Conservation (phyloP, 225 moss, liverwort and hornwort species). For the Lunularia cruciata region DNA sequence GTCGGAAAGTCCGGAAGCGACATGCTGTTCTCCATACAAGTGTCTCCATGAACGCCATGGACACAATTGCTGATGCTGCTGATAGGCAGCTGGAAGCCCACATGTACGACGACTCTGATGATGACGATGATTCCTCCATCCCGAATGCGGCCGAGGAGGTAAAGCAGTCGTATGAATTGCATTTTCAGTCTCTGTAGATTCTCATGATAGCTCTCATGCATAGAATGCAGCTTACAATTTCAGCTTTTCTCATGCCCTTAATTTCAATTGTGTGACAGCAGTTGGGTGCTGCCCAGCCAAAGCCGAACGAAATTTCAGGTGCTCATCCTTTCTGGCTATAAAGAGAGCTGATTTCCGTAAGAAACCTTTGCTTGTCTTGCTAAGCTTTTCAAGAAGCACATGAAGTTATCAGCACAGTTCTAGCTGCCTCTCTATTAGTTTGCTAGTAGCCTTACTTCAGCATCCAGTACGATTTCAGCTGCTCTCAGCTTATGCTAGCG, state of each 20-base stretch:
- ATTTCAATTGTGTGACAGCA: slow-evolving; percentile 26
- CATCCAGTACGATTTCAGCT: no score
- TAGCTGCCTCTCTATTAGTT: no score
- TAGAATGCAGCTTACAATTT: background rate
- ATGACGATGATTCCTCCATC: slow-evolving; percentile 57
- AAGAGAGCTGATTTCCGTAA: background rate
- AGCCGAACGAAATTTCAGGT: slow-evolving; percentile 29
- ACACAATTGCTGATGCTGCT: slow-evolving; percentile 8
- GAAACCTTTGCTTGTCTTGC: background rate
- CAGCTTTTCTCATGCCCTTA: background rate
- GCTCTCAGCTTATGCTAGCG: no score
- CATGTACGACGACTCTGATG: slow-evolving; percentile 61
- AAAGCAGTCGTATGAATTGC: background rate
- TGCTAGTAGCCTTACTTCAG: no score
- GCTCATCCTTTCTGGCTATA: background rate
- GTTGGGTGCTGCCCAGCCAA: slow-evolving; percentile 1
- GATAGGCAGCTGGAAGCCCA: slow-evolving; percentile 43
- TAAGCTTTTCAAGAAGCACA: slow-evolving; percentile 7
- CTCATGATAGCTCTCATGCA: background rate
- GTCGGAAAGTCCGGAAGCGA: slow-evolving; percentile 24
- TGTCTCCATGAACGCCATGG: slow-evolving; percentile 38
- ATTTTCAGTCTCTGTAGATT: background rate
- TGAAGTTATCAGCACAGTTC: no score
- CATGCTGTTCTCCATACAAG: slow-evolving; percentile 4
- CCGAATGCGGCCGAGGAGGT: slow-evolving; percentile 52